Evolutionary conservation across 1,139 yeast species (phyloP).

Genomic region (Protomyces lactucae-debilis): DNA sequence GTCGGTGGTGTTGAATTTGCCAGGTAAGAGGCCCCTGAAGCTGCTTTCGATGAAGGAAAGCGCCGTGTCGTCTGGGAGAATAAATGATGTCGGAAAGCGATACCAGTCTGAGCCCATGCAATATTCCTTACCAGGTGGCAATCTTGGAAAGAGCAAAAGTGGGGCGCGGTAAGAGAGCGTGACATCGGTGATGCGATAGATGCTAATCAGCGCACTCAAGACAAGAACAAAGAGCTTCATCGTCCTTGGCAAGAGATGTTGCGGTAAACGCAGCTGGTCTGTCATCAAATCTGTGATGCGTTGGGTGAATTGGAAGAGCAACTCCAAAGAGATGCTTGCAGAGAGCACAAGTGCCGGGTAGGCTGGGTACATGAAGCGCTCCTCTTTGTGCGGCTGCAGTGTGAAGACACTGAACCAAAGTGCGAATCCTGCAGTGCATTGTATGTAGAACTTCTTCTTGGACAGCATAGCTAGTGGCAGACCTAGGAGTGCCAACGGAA

Average conservation of each 20-base stretch:
- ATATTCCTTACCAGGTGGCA: constrained; percentile 16
- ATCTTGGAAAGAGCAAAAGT: constrained; percentile 36
- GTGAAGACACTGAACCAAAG: constrained; percentile 67
- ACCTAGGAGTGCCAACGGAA: constrained; percentile 48
- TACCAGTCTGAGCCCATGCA: constrained; percentile 96
- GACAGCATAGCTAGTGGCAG: constrained; percentile 34
- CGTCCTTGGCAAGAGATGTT: neutral
- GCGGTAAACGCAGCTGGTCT: neutral
- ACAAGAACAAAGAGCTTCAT: constrained; percentile 4
- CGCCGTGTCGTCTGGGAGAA: constrained; percentile 58
- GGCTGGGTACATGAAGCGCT: constrained; percentile 79
- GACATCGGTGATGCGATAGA: constrained; percentile 40
- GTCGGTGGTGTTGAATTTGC: constrained; percentile 52
- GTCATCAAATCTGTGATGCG: neutral
- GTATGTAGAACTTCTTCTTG: neutral
- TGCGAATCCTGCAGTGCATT: constrained; percentile 46
- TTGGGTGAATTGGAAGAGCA: neutral
- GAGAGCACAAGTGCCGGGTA: constrained; percentile 64
- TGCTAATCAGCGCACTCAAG: constrained; percentile 30
- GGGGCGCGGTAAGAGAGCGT: constrained; percentile 41
- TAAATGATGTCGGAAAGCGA: constrained; percentile 82
- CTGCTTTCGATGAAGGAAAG: constrained; percentile 68
- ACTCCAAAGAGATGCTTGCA: constrained; percentile 51
- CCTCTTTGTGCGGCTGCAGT: constrained; percentile 87
- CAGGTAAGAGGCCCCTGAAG: constrained; percentile 82